phyloP scores from a whole-genome alignment of 2,329 filamentous ascomycete genomes.

The Parasarocladium wereldwijsianum region DNA sequence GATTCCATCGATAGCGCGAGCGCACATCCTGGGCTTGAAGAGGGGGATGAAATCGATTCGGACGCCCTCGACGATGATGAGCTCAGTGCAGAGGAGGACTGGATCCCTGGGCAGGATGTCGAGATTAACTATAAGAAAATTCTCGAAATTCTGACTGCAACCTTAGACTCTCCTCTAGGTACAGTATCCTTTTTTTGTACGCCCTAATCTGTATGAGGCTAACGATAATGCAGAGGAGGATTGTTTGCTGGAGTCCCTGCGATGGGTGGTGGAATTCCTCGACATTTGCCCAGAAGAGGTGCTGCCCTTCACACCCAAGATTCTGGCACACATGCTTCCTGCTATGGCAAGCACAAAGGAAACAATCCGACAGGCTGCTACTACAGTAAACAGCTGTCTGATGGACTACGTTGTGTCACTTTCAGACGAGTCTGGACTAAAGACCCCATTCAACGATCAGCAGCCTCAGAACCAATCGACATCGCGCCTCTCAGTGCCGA shows the following conservation, averaged over 20 bases:
- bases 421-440: conserved; percentile 47
- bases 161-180: conserved; percentile 72
- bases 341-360: conserved; percentile 89
- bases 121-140: conserved; percentile 88
- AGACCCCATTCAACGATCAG: conserved; percentile 8
- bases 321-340: conserved; percentile 81
- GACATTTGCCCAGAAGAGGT: conserved; percentile 97
- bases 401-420: conserved; percentile 92
- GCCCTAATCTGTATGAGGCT: not conserved
- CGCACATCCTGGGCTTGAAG: conserved; percentile 39
- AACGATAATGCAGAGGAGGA: conserved; percentile 56
- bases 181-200: conserved; percentile 11
- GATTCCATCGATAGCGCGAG: conserved; percentile 55
- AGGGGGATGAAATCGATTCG: conserved; percentile 45
- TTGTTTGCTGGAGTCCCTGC: conserved; percentile 75
- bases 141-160: conserved; percentile 78
- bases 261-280: conserved; percentile 93
- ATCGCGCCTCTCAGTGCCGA: conserved; percentile 26
- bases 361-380: conserved; percentile 74
- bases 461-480: conserved; percentile 15
- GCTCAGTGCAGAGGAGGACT: conserved; percentile 68
- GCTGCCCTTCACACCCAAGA: conserved; percentile 80
- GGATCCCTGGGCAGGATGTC: conserved; percentile 94
- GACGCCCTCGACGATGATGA: conserved; percentile 43
- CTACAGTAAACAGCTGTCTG: conserved; percentile 75